phyloP scores from a whole-genome alignment of 1,284 basidiomycete genomes.

The Austropuccinia psidii region DNA sequence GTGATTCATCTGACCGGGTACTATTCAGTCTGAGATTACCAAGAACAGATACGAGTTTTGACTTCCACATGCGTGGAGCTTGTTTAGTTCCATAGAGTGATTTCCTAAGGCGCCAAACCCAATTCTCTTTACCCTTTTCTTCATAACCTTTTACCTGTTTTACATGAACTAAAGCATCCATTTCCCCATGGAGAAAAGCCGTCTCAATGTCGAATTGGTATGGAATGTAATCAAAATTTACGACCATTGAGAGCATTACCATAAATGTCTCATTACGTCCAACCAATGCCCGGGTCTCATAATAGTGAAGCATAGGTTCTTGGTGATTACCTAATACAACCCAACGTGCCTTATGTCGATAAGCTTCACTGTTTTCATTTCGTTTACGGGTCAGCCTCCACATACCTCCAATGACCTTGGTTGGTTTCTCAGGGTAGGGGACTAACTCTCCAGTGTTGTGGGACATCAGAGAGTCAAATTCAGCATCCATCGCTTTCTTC shows the following conservation, averaged over 20 bases:
- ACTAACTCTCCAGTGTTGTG: background rate
- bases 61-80: background rate
- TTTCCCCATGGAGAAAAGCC: background rate
- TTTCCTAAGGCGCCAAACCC: slow-evolving; percentile 3
- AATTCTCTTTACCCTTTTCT: background rate
- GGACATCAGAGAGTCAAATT: background rate
- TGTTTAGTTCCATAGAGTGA: slow-evolving; percentile 7
- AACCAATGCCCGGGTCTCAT: background rate
- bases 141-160: background rate
- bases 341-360: background rate
- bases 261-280: too few relatives aligned
- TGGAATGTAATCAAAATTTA: too few relatives aligned
- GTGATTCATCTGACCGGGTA: background rate
- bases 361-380: background rate
- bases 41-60: background rate
- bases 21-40: background rate
- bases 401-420: background rate
- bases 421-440: background rate
- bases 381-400: background rate
- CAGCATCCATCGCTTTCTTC: background rate
- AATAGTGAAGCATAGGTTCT: background rate
- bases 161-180: background rate
- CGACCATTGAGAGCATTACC: too few relatives aligned
- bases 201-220: background rate
- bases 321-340: background rate